Conservation (phyloP, 139 green algal species). For the Coelastrella sp. region DNA sequence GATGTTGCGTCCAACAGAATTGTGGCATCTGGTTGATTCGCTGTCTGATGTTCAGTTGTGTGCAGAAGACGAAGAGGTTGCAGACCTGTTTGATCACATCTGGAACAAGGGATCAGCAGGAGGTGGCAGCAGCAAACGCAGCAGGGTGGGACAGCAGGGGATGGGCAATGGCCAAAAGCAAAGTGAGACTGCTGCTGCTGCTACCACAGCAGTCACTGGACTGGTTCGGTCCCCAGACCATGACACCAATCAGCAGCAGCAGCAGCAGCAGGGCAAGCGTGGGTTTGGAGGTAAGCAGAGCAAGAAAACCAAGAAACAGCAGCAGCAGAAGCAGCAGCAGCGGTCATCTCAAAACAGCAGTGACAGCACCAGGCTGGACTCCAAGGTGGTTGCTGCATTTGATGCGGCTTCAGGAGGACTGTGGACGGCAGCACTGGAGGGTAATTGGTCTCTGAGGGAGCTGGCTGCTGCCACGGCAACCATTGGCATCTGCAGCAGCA, state of each 20-base stretch:
- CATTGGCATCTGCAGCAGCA: slow-evolving; percentile 4
- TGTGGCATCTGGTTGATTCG: neutral
- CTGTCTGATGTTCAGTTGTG: neutral
- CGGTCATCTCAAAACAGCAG: neutral
- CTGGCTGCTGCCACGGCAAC: slow-evolving; percentile 20
- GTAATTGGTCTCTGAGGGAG: slow-evolving; percentile 9
- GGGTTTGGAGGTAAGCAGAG: neutral
- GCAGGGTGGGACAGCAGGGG: neutral
- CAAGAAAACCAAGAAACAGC: neutral
- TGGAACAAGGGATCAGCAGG: slow-evolving; percentile 1
- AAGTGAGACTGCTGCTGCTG: neutral
- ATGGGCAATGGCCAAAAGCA: neutral
- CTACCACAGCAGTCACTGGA: neutral
- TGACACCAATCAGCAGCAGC: neutral
- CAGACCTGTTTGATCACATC: slow-evolving; percentile 22
- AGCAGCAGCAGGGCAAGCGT: neutral
- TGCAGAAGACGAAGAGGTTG: neutral
- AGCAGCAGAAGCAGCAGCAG: slow-evolving; percentile 21
- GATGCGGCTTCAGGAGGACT: slow-evolving; percentile 3
- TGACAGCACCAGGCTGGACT: neutral
- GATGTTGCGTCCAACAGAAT: neutral
- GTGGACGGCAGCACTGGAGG: neutral
- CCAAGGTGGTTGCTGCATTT: neutral
- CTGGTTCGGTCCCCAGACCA: neutral
- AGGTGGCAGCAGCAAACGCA: neutral